A percentile compares a stretch with the other conserved stretches of the same genome.
Conservation (phyloP, 1,284 basidiomycete species). For the Cerrena zonata region DNA sequence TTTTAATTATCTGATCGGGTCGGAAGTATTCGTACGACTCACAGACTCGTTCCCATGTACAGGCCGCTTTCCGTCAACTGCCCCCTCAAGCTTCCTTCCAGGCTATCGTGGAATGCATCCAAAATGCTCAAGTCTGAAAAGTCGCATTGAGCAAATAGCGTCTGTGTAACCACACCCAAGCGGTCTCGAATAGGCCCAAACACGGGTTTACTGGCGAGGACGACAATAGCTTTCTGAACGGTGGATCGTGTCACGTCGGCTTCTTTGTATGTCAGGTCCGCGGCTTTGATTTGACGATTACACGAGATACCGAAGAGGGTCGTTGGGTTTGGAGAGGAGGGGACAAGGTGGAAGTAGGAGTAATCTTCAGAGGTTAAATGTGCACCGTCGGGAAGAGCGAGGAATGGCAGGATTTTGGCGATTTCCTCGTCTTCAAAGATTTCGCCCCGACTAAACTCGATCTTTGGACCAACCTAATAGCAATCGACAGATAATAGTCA, state of each 20-base stretch:
- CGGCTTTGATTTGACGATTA: constrained; percentile 89
- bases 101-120: constrained; percentile 72
- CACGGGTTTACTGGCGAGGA: constrained; percentile 83
- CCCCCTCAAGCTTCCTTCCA: constrained; percentile 62
- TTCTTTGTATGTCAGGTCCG: constrained; percentile 75
- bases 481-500: constrained; percentile 6
- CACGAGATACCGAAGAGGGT: constrained; percentile 96
- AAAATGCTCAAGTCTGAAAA: constrained; percentile 81
- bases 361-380: constrained; percentile 94
- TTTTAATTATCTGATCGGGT: constrained; percentile 8
- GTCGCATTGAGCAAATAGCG: constrained; percentile 85
- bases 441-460: constrained; percentile 72
- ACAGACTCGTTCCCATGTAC: constrained; percentile 89
- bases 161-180: constrained; percentile 90
- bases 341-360: constrained; percentile 88
- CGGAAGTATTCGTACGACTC: constrained; percentile 24
- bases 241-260: constrained; percentile 90
- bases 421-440: constrained; percentile 80
- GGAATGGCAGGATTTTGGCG: constrained; percentile 81
- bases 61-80: constrained; percentile 76
- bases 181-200: constrained; percentile 89
- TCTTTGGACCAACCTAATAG: constrained; percentile 78
- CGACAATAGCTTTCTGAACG: constrained; percentile 96
- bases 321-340: constrained; percentile 60
- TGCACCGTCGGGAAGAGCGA: constrained; percentile 96